phyloP scores from a whole-genome alignment of 371 early-diverging fungal species.

The Synchytrium microbalum region DNA sequence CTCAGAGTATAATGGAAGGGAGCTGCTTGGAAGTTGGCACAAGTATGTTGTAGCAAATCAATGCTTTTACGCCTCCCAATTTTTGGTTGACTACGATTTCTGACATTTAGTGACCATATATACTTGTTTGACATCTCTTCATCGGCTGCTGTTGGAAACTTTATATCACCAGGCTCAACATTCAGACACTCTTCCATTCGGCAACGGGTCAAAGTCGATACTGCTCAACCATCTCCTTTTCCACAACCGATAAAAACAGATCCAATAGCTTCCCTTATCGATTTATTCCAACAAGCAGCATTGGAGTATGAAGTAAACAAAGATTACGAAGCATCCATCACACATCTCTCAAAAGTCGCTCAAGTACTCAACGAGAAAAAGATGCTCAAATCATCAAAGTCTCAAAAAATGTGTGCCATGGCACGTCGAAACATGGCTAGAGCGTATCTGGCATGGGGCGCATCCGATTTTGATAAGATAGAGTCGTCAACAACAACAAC shows the following conservation, averaged over 20 bases:
- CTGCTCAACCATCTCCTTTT: not conserved
- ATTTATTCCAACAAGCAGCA: too few species aligned
- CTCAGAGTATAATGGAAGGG: slow-evolving; percentile 18
- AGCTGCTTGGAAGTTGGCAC: slow-evolving; percentile 57
- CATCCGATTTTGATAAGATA: not conserved
- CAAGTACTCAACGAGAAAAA: too few species aligned
- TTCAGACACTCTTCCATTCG: not conserved
- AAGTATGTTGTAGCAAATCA: not conserved
- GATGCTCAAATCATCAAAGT: not conserved
- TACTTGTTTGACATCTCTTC: not conserved
- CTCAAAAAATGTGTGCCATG: not conserved
- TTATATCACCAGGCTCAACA: not conserved
- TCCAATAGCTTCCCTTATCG: too few species aligned
- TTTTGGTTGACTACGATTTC: too few species aligned
- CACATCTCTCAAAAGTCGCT: too few species aligned
- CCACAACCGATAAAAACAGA: too few species aligned
- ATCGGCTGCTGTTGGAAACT: not conserved
- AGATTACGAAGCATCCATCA: too few species aligned
- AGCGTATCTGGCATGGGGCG: not conserved
- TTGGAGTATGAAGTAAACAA: too few species aligned
- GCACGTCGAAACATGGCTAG: not conserved
- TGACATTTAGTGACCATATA: not conserved
- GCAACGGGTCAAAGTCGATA: not conserved
- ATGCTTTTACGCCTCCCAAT: too few species aligned
- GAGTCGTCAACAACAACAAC: not conserved